These are phyloP conservation scores for Gossypium raimondii DNA, from an alignment of 345 rosid species.

Conservation along the genomic window DNA sequence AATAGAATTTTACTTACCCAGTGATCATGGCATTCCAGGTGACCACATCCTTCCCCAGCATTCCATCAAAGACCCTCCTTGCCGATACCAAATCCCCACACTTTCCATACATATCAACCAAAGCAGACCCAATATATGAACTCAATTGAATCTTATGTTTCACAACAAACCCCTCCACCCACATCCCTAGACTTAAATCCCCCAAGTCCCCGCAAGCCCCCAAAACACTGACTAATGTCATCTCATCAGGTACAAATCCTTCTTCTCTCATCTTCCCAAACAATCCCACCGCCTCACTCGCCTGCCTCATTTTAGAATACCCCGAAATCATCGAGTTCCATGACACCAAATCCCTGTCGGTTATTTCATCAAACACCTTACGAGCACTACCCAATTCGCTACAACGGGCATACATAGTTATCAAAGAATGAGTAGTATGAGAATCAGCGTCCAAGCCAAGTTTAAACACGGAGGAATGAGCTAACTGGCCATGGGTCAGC, in stretches of 20 bases:
- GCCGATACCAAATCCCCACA: constrained; percentile 74
- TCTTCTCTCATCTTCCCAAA: constrained; percentile 57
- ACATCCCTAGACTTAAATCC: constrained; percentile 60
- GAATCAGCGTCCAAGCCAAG: constrained; percentile 49
- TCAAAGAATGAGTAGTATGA: constrained; percentile 64
- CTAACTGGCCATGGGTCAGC: constrained; percentile 42
- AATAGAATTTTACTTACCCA: constrained; percentile 38
- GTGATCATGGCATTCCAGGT: constrained; percentile 92
- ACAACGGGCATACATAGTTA: constrained; percentile 54
- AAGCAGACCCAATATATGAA: constrained; percentile 55
- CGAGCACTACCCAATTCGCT: constrained; percentile 37
- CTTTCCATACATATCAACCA: constrained; percentile 77
- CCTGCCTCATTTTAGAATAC: constrained; percentile 60
- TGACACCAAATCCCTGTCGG: constrained; percentile 54
- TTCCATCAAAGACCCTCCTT: constrained; percentile 59
- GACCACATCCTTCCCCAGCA: constrained; percentile 55
- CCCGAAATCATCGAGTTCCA: constrained; percentile 96
- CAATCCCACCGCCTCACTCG: constrained; percentile 54
- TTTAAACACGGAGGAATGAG: constrained; percentile 54
- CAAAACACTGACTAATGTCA: constrained; percentile 74
- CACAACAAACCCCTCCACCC: constrained; percentile 46
- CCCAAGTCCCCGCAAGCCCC: constrained; percentile 70
- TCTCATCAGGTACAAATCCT: constrained; percentile 67
- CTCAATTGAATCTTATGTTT: constrained; percentile 44
- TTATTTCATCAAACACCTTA: constrained; percentile 72